Conservation (phyloP, 805 yeast genomes). For the Saturnispora mendoncae region DNA sequence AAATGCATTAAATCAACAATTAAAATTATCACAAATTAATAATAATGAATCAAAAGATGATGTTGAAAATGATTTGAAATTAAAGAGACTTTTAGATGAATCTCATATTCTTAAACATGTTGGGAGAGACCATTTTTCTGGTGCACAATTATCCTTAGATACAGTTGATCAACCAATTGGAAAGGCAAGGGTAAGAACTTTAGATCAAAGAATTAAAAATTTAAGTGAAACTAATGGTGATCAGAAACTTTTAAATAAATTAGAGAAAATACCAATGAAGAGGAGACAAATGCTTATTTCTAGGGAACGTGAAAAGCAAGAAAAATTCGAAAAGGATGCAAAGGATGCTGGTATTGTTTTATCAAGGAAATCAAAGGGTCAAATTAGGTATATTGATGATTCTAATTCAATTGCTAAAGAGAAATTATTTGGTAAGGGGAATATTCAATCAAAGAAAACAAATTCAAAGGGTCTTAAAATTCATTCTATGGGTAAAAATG, state of each 20-base stretch:
- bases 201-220: constrained; percentile 47
- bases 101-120: constrained; percentile 51
- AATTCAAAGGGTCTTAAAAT: constrained; percentile 78
- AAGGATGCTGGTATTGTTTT: constrained; percentile 85
- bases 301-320: constrained; percentile 35
- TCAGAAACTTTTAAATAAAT: constrained; percentile 28
- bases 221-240: constrained; percentile 39
- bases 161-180: constrained; percentile 61
- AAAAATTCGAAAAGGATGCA: constrained; percentile 66
- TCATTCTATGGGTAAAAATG: constrained; percentile 63
- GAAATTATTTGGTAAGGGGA: constrained; percentile 43
- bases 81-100: constrained; percentile 61
- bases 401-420: constrained; percentile 43
- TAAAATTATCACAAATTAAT: constrained; percentile 17
- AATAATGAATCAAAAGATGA: constrained; percentile 43
- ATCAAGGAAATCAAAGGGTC: constrained; percentile 60
- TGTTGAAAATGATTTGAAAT: constrained; percentile 59
- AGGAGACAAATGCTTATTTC: constrained; percentile 75
- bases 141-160: constrained; percentile 58
- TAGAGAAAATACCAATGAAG: constrained; percentile 82
- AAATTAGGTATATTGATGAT: constrained; percentile 47
- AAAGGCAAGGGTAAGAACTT: constrained; percentile 55
- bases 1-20: constrained; percentile 25
- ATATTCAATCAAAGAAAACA: constrained; percentile 29
- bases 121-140: constrained; percentile 36